These are phyloP conservation scores for Ustilago loliicola DNA, from an alignment of 1,284 basidiomycete genomes.

Conservation along the genomic window DNA sequence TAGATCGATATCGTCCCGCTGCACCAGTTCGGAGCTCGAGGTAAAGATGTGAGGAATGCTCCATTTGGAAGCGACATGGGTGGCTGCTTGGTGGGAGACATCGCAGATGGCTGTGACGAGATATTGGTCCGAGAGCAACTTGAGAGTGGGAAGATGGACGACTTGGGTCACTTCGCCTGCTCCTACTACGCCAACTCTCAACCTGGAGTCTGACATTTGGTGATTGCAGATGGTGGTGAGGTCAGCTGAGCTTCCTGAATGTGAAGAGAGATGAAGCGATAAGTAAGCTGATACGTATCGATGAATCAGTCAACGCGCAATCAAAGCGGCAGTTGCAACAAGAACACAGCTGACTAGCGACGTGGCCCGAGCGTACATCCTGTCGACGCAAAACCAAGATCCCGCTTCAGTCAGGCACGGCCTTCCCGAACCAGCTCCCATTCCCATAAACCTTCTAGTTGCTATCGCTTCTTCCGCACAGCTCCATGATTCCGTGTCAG, in stretches of 20 bases:
- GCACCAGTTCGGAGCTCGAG: constrained; percentile 55
- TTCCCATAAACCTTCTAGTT: no score
- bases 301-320: neutral
- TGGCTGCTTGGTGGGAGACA: constrained; percentile 60
- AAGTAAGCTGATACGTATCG: neutral
- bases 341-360: no score
- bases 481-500: no score
- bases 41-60: constrained; percentile 50
- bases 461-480: no score
- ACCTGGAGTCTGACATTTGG: constrained; percentile 1
- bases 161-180: constrained; percentile 67
- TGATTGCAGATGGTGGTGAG: neutral
- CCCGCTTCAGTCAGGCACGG: neutral
- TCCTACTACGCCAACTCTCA: constrained; percentile 62
- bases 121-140: constrained; percentile 56
- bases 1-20: constrained; percentile 64
- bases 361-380: constrained; percentile 16
- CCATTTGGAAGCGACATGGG: constrained; percentile 68
- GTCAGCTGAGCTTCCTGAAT: no score
- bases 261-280: neutral
- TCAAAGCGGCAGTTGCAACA: neutral
- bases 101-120: constrained; percentile 70
- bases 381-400: neutral
- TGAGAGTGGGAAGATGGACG: constrained; percentile 65
- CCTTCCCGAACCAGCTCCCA: no score